Base-by-base conservation (phyloP, 306 rosid species). In the Casuarina equisetifolia region DNA sequence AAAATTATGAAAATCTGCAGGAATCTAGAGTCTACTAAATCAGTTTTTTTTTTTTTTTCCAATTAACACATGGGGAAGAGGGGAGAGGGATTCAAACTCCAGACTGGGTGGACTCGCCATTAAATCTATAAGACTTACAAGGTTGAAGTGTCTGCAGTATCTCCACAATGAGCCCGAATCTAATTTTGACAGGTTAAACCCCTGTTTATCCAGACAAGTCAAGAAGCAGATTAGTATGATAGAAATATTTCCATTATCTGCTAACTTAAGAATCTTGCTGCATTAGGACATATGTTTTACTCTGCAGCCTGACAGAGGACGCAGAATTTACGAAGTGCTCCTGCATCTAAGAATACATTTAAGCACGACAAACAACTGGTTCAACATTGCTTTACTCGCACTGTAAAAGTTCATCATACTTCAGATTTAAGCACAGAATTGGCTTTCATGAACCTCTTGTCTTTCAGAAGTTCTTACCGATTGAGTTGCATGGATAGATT, bases 71-170 rank as follows among this genome's bases (percentile, higher is more conserved):
- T 25, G 32, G 32, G 32, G 32, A 25, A 25, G 32, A 25, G 32
- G 32, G 32, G 32, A 25, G 32, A 25, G 32, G 32, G 32, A 25
- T 25, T 25, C 32, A 25, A 25, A 25, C 32, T 25, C 32, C 32
- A 25, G 32, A 25, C 32, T 25, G 32, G 32, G 32, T 25, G 32
- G 32, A 25, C 32, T 25, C 32, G 32, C 32, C 32, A 25, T 25
- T 25, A 25, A 25, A 25, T 25, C 32, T 25, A 25, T 45, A 74
- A 58, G 55, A 80, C 91, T n/a, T 74, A 90, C 94, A 32, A 90
- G 94, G 80, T 88, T 84, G 78, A 78, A 90, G 78, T 84, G 86
- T 79, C 87, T 81, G 89, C 86, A 84, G 53, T 90, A 90, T 84
- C 84, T 86, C 86, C 86, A 79, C 84, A 90, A 84, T 7, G 91